Evolutionary conservation across 1,284 basidiomycete genomes (phyloP), one percentile per base, ranked within the genome.

Genomic region (Wallemia ichthyophaga): DNA sequence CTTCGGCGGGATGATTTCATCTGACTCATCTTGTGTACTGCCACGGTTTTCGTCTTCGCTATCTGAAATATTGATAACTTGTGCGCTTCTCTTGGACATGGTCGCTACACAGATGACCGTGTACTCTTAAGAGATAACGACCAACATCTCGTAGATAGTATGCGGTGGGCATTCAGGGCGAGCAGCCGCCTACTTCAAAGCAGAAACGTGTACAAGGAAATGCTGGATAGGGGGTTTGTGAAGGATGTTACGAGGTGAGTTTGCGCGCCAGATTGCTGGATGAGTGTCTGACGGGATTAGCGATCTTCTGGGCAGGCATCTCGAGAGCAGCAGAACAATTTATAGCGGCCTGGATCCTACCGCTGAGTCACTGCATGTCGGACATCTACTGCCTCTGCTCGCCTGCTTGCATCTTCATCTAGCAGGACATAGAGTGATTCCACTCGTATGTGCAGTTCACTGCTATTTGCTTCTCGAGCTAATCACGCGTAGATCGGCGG

Each of bases 271-370:
- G n/a, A n/a, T n/a, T n/a, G n/a, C n/a, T n/a, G n/a, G n/a, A n/a
- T n/a, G n/a, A n/a, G n/a, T n/a, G n/a, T n/a, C n/a, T n/a, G n/a
- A n/a, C n/a, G n/a, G n/a, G n/a, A n/a, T n/a, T 48, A 48, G n/a
- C n/a, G 37, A 48, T 11, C 37, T 31, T 31, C 28, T 21, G 9
- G n/a, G 37, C 11, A 21, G n/a, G 64, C 59, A 61, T 65, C 33
- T 48, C 11, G 59, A 64, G 26, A 58, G 61, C 48, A 69, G 69
- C 1, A 69, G 70, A 2, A 79, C 78, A 0, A 75, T 91, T 19
- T 99, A 99, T 67, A 75, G 80, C 15, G 92, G 92, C 33, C 77
- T 96, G 58, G 94, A 98, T 69, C 94, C 94, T 0, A 87, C 88
- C 1, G 91, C 91, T 1, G 73, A 72, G 27, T 82, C 85, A 0